Evolutionary conservation across 148 eudicot genomes (phyloP), one percentile per base, ranked within the genome.

Genomic region (Chenopodium berlandieri): DNA sequence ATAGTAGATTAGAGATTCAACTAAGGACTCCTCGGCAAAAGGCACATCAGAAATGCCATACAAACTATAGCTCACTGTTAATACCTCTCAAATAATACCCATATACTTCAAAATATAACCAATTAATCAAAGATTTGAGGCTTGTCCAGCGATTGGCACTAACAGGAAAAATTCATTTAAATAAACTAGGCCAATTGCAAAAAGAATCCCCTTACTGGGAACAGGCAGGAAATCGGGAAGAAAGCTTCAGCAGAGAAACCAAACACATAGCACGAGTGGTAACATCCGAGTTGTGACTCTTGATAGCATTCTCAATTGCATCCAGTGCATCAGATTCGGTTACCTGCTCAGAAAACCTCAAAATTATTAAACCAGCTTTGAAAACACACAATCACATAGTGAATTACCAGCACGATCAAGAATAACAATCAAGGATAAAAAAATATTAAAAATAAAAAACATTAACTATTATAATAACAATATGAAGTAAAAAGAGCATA

Each of bases 291-390:
- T 83, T 88, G 83, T 92, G 97, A 84, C 84, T 89, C 83, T 87
- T 92, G 74, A 91, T 84, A 85, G 93, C 91, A 78, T 71, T 76
- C 89, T 96, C 99, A 63, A 96, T 82, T 52, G 86, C 90, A 90
- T 94, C 98, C 83, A 96, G 90, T 47, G 97, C 92, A 89, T 91
- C 99, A 72, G 95, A 89, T 82, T 96, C 99, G 12, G 98, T 94
- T 54, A 96, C 99, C 99, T 96, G 88, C 83, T 87, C 82, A 83
- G 73, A 84, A 73, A 71, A 80, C 19, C 75, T 27, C 75, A 73
- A 75, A 40, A 34, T 81, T 37, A 62, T 60, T n/a, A 84, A 3
- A 23, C 71, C 23, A 34, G 2, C 1, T 71, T 40, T 10, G 30
- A 62, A 67, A 16, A n/a, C 11, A 71, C n/a, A 37, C 48, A 71